A percentile compares a stretch with the other conserved stretches of the same genome.
Evolutionary conservation across 495 filamentous ascomycete species (phyloP).

Genomic region (Xylaria acuta): DNA sequence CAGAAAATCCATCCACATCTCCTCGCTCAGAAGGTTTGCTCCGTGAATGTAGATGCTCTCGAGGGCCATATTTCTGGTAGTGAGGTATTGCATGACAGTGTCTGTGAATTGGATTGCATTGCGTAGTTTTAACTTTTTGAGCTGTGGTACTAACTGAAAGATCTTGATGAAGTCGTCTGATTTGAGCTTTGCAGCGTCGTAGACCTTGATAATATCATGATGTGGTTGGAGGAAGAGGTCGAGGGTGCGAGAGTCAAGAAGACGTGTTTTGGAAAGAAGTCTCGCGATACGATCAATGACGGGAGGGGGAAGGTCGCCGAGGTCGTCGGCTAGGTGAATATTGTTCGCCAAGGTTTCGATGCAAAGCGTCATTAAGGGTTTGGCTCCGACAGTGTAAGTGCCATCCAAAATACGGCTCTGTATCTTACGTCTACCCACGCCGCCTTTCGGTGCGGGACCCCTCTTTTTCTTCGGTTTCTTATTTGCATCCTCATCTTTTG

Average conservation of each 20-base stretch:
- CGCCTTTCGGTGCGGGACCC: slow-evolving; percentile 48
- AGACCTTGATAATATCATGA: slow-evolving; percentile 70
- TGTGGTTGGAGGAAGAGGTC: slow-evolving; percentile 78
- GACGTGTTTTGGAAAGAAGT: slow-evolving; percentile 79
- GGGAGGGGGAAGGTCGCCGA: slow-evolving; percentile 74
- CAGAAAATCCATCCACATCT: slow-evolving; percentile 72
- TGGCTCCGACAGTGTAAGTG: slow-evolving; percentile 69
- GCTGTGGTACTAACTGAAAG: slow-evolving; percentile 72
- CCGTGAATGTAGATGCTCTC: slow-evolving; percentile 71
- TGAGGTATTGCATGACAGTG: slow-evolving; percentile 75
- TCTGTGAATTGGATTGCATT: slow-evolving; percentile 92
- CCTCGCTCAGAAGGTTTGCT: slow-evolving; percentile 78
- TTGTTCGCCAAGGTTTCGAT: slow-evolving; percentile 85
- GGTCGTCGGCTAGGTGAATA: slow-evolving; percentile 79
- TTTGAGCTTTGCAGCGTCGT: slow-evolving; percentile 78
- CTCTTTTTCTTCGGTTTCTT: slow-evolving; percentile 63
- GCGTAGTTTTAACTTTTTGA: slow-evolving; percentile 72
- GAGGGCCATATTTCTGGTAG: slow-evolving; percentile 69
- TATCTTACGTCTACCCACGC: slow-evolving; percentile 64
- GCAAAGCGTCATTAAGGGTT: slow-evolving; percentile 76
- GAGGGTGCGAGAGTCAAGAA: slow-evolving; percentile 72
- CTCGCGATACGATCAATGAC: slow-evolving; percentile 78
- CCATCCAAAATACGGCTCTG: slow-evolving; percentile 84
- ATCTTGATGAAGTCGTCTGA: slow-evolving; percentile 79
- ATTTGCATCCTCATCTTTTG: slow-evolving; percentile 64